Conservation (phyloP, 768 basidiomycete genomes). For the Steccherinum ochraceum region DNA sequence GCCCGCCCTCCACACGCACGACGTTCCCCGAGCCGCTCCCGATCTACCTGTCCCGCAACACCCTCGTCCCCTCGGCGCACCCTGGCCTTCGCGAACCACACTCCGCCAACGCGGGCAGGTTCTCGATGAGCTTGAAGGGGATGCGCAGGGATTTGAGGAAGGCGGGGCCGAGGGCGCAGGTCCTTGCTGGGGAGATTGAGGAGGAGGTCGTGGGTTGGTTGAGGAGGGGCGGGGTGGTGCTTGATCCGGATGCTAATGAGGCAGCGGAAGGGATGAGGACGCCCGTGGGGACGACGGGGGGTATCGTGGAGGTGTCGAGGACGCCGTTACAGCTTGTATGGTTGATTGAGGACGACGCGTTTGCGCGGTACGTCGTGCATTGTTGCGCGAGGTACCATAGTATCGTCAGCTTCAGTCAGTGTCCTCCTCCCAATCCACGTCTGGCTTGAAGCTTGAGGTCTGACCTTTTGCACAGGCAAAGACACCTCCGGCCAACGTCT, state of each 20-base stretch:
- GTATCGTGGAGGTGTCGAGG: constrained; percentile 59
- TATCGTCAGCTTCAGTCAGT: constrained; percentile 76
- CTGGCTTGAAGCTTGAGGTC: not conserved
- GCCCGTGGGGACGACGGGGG: constrained; percentile 44
- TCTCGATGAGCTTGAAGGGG: constrained; percentile 71
- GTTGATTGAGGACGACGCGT: constrained; percentile 64
- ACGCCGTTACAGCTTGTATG: constrained; percentile 67
- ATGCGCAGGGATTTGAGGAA: constrained; percentile 62
- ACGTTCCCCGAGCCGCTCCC: constrained; percentile 81
- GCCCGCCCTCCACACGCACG: constrained; percentile 34
- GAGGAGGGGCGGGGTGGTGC: constrained; percentile 44
- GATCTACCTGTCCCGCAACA: constrained; percentile 55
- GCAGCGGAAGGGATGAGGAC: constrained; percentile 30
- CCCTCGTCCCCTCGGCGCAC: constrained; percentile 40
- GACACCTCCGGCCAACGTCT: constrained; percentile 49
- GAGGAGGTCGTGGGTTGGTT: constrained; percentile 60
- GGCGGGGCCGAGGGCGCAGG: constrained; percentile 51
- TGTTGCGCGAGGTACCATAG: constrained; percentile 78
- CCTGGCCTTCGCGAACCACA: constrained; percentile 37
- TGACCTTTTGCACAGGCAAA: constrained; percentile 37
- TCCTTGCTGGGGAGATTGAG: constrained; percentile 66
- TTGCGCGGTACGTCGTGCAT: constrained; percentile 77
- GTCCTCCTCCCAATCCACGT: not conserved
- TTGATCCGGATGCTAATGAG: constrained; percentile 40
- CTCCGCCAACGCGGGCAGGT: constrained; percentile 67